phyloP scores from a whole-genome alignment of 805 yeast species.

The Candida silvicultrix region DNA sequence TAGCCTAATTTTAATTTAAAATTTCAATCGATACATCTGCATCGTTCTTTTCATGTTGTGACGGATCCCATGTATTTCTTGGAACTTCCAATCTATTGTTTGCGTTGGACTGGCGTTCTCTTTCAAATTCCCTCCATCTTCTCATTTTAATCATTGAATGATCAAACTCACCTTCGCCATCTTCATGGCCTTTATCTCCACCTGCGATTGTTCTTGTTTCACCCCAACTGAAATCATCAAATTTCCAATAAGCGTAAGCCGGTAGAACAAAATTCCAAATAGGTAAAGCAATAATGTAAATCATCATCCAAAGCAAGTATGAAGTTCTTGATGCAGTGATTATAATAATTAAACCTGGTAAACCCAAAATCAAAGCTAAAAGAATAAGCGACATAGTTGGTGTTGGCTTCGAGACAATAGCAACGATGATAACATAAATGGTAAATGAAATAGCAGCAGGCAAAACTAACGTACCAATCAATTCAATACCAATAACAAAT shows the following conservation, averaged over 20 bases:
- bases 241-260: constrained; percentile 85
- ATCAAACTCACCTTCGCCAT: constrained; percentile 77
- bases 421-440: constrained; percentile 64
- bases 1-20: neutral
- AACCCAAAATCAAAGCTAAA: constrained; percentile 73
- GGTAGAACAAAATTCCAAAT: constrained; percentile 91
- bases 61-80: constrained; percentile 22
- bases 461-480: constrained; percentile 80
- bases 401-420: constrained; percentile 68
- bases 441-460: constrained; percentile 88
- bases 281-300: constrained; percentile 80
- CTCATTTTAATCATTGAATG: constrained; percentile 86
- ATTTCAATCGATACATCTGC: constrained; percentile 9
- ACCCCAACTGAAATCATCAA: constrained; percentile 96
- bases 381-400: constrained; percentile 73
- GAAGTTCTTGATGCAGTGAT: constrained; percentile 71
- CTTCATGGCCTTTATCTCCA: constrained; percentile 66
- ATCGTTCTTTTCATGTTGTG: constrained; percentile 8
- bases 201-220: constrained; percentile 79
- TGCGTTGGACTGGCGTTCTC: constrained; percentile 34
- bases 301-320: constrained; percentile 71
- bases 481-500: constrained; percentile 76
- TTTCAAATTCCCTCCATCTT: constrained; percentile 91
- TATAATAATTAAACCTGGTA: constrained; percentile 78
- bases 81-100: constrained; percentile 16